Base-by-base conservation (phyloP, 2,329 filamentous ascomycete genomes). In the Calonectria pseudoturangicola region DNA sequence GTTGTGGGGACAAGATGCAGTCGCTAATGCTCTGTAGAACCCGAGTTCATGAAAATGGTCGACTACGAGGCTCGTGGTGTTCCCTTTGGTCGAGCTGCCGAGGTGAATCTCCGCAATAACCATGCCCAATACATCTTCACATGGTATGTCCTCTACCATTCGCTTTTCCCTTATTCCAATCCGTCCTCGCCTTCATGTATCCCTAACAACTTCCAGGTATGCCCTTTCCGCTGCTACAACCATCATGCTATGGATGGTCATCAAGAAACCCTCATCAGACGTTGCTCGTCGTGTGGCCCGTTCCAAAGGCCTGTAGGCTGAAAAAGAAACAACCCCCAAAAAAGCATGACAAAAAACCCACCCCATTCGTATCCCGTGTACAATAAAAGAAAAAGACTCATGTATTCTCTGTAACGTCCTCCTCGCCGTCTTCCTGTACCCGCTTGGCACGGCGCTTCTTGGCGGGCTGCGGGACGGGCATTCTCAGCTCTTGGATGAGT, bases 111-210 rank as follows among this genome's bases (percentile, higher is more conserved):
- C 81, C 91, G 95, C 83, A 99, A 99, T 83, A 98, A 98, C 85
- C 97, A 99, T 85, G 92, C 95, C 75, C 97, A 98, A 88, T 99
- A 99, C 85, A 99, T 99, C 78, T 97, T 98, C 84, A 99, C 97
- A 77, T 99, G 97, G 97, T 98, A 91, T 81, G 92, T 85, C 85
- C 48, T 48, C 39, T 54, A 21, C 39, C 27, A 12, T 56, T 54
- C 28, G 16, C 21, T 15, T 60, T 18, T 68, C 72, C 45, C 45
- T 30, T 16, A 36, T 28, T 56, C 48, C 65, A 21, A 33, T 39
- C 15, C 48, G 13, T 33, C 28, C 33, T 50, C 64, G 21, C 64
- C 73, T 36, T 63, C 36, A 25, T 56, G 12, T 65, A 13, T 27
- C 47, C 63, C 63, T 74, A 51, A 70, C 62, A 33, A 60, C 9